Evolutionary conservation across 2,329 filamentous ascomycete species (phyloP).

Genomic region (Drechslerella dactyloides): DNA sequence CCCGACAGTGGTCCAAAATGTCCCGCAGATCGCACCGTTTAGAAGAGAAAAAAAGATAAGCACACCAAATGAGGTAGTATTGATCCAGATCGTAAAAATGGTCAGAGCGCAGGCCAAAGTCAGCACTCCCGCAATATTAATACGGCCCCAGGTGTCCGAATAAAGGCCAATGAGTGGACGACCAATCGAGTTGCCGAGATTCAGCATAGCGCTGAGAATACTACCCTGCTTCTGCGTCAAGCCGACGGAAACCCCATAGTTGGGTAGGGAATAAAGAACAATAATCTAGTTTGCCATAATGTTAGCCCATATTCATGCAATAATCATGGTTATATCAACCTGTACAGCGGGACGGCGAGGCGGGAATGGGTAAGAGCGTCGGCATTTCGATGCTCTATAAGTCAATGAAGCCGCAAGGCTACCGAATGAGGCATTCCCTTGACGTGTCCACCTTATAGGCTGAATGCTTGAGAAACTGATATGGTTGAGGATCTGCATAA

Average conservation of each 20-base stretch:
- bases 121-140: slow-evolving; percentile 73
- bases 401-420: too few relatives aligned
- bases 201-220: slow-evolving; percentile 75
- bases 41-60: slow-evolving; percentile 74
- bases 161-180: slow-evolving; percentile 75
- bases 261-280: slow-evolving; percentile 60
- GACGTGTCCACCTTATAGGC: too few relatives aligned
- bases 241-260: slow-evolving; percentile 73
- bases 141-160: slow-evolving; percentile 71
- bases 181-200: slow-evolving; percentile 69
- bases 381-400: too few relatives aligned
- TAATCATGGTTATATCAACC: too few relatives aligned
- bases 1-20: slow-evolving; percentile 72
- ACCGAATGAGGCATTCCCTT: too few relatives aligned
- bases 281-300: slow-evolving; percentile 18
- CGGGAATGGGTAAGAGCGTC: too few relatives aligned
- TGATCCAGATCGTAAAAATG: slow-evolving; percentile 74
- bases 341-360: too few relatives aligned
- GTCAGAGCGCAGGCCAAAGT: slow-evolving; percentile 71
- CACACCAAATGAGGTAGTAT: slow-evolving; percentile 69
- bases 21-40: slow-evolving; percentile 71
- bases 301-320: neutral
- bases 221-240: slow-evolving; percentile 71
- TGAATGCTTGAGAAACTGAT: too few relatives aligned
- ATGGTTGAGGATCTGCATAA: too few relatives aligned